Evolutionary conservation across 495 filamentous ascomycete species (phyloP), one percentile per base, ranked within the genome.

Genomic region (Lophiotrema nucula): DNA sequence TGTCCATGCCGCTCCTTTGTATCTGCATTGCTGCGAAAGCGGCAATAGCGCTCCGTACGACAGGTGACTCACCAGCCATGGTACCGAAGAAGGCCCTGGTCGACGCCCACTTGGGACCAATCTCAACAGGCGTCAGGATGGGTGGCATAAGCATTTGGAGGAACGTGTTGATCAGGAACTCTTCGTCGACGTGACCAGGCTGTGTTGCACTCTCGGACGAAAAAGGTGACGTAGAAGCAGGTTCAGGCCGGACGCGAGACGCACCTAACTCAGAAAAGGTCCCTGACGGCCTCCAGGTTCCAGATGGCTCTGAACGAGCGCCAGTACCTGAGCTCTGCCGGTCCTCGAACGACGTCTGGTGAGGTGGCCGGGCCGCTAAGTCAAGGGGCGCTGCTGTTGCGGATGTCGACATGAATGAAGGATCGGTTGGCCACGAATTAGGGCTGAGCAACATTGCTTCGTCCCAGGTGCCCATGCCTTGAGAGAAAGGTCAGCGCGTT

Each of bases 11-110:
- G 35, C 46, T 58, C 16, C 55, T 19, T 33, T 58, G 46, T 25
- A 58, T 58, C 26, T 58, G 55, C 55, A 58, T 58, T 23, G 55
- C 55, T 13, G 55, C 55, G 27, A 58, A 58, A 21, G 55, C 55
- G 38, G 47, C 51, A 15, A 58, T 58, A 4, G 55, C 55, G 27
- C 35, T 42, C 37, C 55, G 22, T 12, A 58, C 55, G 15, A 58
- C 19, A 8, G 39, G 8, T 1, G 55, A 58, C 8, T 58, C 46
- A n/a, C 37, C 18, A 4, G 55, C 55, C 55, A 58, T 58, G 5
- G 55, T 26, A 12, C 46, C 55, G 27, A 58, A 58, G 47, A 58
- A 58, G 2, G 55, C 55, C 4, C 55, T 31, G 6, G 55, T 58
- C 13, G 55, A 58, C 12, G 55, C 55, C 55, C 55, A 58, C 21